These are phyloP conservation scores for Rhododendron kiyosumense DNA, from an alignment of 148 eudicot species.

Conservation along the genomic window DNA sequence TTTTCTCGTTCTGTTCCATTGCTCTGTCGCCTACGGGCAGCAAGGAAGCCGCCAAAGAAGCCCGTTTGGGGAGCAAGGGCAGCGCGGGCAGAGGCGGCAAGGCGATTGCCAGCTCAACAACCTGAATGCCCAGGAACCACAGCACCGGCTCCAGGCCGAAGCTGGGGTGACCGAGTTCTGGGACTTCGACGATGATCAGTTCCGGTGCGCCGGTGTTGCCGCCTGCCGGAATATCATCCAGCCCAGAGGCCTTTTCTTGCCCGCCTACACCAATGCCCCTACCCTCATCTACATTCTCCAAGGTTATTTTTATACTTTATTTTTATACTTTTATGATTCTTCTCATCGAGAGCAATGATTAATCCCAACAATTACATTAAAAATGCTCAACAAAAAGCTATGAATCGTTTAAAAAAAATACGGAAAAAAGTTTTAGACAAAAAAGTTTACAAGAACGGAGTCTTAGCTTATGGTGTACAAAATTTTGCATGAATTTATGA, in stretches of 20 bases:
- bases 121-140: slow-evolving; percentile 52
- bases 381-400: too few species aligned
- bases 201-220: slow-evolving; percentile 67
- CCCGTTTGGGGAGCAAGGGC: not conserved
- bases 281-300: slow-evolving; percentile 37
- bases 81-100: slow-evolving; percentile 8
- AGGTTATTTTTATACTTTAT: slow-evolving; percentile 49
- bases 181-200: slow-evolving; percentile 47
- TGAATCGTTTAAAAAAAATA: too few species aligned
- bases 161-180: slow-evolving; percentile 67
- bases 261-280: slow-evolving; percentile 53
- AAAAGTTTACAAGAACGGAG: too few species aligned
- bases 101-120: slow-evolving; percentile 42
- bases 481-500: not conserved
- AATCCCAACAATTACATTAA: too few species aligned
- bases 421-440: too few species aligned
- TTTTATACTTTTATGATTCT: too few species aligned
- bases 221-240: slow-evolving; percentile 40
- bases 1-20: slow-evolving; percentile 31
- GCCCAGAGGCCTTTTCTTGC: slow-evolving; percentile 64
- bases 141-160: slow-evolving; percentile 36
- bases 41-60: not conserved
- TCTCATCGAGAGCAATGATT: too few species aligned
- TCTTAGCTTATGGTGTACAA: not conserved
- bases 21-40: slow-evolving; percentile 23